phyloP scores from a whole-genome alignment of 768 basidiomycete species.

The Serendipita sp. region DNA sequence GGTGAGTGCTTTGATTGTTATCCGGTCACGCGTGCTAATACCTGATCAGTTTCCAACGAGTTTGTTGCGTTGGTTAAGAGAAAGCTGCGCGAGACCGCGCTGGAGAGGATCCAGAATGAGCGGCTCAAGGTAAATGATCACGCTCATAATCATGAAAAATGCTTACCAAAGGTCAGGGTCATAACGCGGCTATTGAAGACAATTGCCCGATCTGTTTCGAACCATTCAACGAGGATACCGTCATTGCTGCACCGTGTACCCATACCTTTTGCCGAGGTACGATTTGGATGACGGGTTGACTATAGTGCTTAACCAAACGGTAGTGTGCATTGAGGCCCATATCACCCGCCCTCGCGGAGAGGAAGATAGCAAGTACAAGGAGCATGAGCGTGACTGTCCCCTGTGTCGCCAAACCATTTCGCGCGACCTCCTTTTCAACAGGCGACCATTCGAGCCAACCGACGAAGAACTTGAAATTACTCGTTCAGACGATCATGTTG shows the following conservation, averaged over 20 bases:
- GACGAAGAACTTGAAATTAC: conserved; percentile 35
- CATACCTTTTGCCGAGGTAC: conserved; percentile 42
- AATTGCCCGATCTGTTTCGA: conserved; percentile 57
- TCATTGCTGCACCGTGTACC: conserved; percentile 37
- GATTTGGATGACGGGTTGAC: conserved; percentile 30
- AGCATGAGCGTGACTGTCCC: conserved; percentile 40
- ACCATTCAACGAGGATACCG: conserved; percentile 29
- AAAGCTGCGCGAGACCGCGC: conserved; percentile 28
- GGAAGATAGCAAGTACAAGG: conserved; percentile 24
- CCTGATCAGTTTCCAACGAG: conserved; percentile 26
- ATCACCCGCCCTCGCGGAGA: conserved; percentile 26
- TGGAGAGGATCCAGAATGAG: conserved; percentile 37
- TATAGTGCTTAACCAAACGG: neutral
- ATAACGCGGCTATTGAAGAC: conserved; percentile 31
- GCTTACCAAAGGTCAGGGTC: conserved; percentile 23
- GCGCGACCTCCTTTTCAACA: conserved; percentile 34
- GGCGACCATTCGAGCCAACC: conserved; percentile 45
- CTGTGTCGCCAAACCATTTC: conserved; percentile 41
- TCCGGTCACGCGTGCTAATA: conserved; percentile 20
- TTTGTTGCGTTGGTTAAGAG: conserved; percentile 37
- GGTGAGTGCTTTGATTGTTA: neutral
- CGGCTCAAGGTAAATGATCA: conserved; percentile 26
- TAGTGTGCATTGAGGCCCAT: conserved; percentile 25
- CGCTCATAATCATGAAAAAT: neutral
- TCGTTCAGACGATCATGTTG: conserved; percentile 21